phyloP scores from a whole-genome alignment of 805 yeast genomes.

The Spathaspora gorwiae region DNA sequence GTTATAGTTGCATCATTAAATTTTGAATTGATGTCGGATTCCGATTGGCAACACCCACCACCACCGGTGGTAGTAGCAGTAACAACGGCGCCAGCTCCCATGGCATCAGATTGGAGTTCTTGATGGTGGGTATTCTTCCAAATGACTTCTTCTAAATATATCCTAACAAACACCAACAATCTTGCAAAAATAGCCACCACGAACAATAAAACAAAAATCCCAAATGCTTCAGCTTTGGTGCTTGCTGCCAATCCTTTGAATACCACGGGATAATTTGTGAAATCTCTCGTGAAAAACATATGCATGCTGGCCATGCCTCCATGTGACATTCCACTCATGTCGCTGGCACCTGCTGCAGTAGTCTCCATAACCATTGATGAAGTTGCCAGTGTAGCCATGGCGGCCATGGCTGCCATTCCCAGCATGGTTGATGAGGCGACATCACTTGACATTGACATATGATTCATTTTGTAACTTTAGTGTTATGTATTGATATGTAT shows the following conservation, averaged over 20 bases:
- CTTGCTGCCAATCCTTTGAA: slow-evolving; percentile 52
- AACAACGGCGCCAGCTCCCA: slow-evolving; percentile 4
- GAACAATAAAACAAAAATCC: slow-evolving; percentile 62
- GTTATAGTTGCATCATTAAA: not conserved
- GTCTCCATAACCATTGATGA: slow-evolving; percentile 9
- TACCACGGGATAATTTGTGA: slow-evolving; percentile 55
- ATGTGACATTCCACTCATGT: slow-evolving; percentile 5
- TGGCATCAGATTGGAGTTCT: not conserved
- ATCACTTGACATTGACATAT: no score
- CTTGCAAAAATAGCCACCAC: slow-evolving; percentile 55
- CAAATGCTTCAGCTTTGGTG: slow-evolving; percentile 61
- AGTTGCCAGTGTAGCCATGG: slow-evolving; percentile 5
- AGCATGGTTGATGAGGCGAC: not conserved
- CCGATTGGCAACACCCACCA: not conserved
- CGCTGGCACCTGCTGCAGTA: not conserved
- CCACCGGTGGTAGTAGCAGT: not conserved
- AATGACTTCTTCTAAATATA: slow-evolving; percentile 65
- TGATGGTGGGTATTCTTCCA: slow-evolving; percentile 43
- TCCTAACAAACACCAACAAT: slow-evolving; percentile 53
- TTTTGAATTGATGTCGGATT: not conserved
- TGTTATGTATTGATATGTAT: no score
- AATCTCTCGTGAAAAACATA: slow-evolving; percentile 50
- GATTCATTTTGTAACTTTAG: no score
- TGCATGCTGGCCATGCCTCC: slow-evolving; percentile 45
- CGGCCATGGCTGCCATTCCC: slow-evolving; percentile 9